Base-by-base conservation (phyloP, 371 early-diverging fungal genomes). In the Circinella umbellata region DNA sequence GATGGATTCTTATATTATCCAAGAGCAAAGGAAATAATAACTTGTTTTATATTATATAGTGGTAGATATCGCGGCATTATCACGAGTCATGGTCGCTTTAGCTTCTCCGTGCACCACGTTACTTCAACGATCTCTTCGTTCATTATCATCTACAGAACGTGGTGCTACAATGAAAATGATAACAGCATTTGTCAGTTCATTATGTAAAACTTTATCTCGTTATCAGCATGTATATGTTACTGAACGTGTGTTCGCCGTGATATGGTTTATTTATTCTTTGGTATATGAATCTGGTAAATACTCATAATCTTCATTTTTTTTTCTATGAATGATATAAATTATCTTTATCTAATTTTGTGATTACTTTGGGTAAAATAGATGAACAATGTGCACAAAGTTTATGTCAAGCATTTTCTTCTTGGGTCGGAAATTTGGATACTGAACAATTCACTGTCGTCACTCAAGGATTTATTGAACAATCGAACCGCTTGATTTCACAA, bases 241-340 rank as follows among this genome's bases (percentile, higher is more conserved):
- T 4, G 75, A 77, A 46, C 78, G 63, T 10, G 63, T 65, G 65
- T 66, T 72, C 2, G 77, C 77, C 42, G 67, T 77, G 13, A 67
- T 80, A 27, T 83, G 80, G 80, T 75, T 80, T 66, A 71, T 79
- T 3, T 79, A 73, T 35, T 34, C 63, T 60, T 73, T 18, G 37
- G 70, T 66, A 64, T 73, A 27, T 34, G 47, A 48, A 10, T 39
- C 68, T 35, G 68, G 68, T 68, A 68, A 53, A 14, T 14, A 18
- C 4, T 17, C 18, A 57, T 10, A 34, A 49, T 15, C 8, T 49
- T 27, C 1, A 34, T 18, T 27, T n/a, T n/a, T n/a, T n/a, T n/a
- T n/a, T n/a, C n/a, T n/a, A n/a, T n/a, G n/a, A 27, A 27, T 27
- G 27, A 27, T 27, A 27, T 27, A 27, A 27, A 27, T 2, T 0